These are phyloP conservation scores for Diaporthe citri DNA, from an alignment of 2,329 filamentous ascomycete species.

Conservation along the genomic window DNA sequence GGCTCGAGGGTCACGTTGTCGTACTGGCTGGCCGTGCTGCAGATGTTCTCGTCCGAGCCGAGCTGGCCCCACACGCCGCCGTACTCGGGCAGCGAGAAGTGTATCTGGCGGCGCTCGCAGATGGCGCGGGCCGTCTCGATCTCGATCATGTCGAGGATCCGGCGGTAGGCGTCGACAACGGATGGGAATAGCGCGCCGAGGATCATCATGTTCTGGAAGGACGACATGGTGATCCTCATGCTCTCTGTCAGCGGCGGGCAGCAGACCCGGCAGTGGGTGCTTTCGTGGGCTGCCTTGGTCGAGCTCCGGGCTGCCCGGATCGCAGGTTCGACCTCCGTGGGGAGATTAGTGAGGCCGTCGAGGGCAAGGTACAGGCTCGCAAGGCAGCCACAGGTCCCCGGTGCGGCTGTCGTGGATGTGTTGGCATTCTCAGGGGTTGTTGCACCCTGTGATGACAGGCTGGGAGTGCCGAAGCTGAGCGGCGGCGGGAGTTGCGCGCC, in stretches of 20 bases:
- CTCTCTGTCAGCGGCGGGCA: constrained; percentile 50
- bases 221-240: constrained; percentile 56
- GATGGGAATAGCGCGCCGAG: constrained; percentile 69
- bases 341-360: constrained; percentile 61
- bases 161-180: constrained; percentile 68
- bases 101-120: constrained; percentile 55
- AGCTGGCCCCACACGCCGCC: constrained; percentile 63
- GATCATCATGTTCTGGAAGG: constrained; percentile 71
- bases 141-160: constrained; percentile 68
- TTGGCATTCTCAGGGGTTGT: constrained; percentile 34
- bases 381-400: constrained; percentile 59
- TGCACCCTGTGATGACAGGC: constrained; percentile 34
- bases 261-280: constrained; percentile 65
- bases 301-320: constrained; percentile 63
- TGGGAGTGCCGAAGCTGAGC: constrained; percentile 26
- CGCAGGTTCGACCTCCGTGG: constrained; percentile 58
- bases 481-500: background rate
- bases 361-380: constrained; percentile 64
- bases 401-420: background rate
- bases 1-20: constrained; percentile 61
- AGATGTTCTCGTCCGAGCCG: constrained; percentile 44
- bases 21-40: constrained; percentile 42
- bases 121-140: constrained; percentile 60
- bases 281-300: constrained; percentile 62
- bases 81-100: constrained; percentile 60